Base-by-base conservation (phyloP, 83 land plant genomes). In the Picea mariana region DNA sequence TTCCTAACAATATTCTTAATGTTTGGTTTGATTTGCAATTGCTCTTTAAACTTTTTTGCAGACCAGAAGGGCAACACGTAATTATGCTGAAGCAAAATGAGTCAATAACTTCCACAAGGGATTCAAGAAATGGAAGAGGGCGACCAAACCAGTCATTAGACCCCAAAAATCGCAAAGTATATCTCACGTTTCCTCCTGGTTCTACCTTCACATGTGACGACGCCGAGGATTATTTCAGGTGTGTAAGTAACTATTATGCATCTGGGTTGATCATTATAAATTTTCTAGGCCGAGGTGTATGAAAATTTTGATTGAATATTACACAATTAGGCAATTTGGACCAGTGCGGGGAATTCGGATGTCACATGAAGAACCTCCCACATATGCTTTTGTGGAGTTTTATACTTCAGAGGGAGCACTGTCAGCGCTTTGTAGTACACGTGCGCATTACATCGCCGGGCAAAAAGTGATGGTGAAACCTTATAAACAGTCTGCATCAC, bases 391-490 rank as follows among this genome's bases (percentile, higher is more conserved):
- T 73, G 77, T 73, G 27, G 77, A 73, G 8, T 73, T 73, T 24
- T 73, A 73, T 42, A 44, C 59, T n/a, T n/a, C 55, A 6, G 77
- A 73, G 44, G 77, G 77, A 47, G 77, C 77, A 47, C 47, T 73
- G 59, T 47, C 77, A 13, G 77, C 77, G 8, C 77, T 73, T n/a
- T n/a, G n/a, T n/a, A n/a, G n/a, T n/a, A 73, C 77, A n/a, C 44
- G 9, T 12, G 77, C 77, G n/a, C 58, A 73, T 47, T 73, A 47
- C 47, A 73, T 73, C 26, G 6, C 9, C 0, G 58, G 77, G 0
- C 77, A 73, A 24, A 73, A 73, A 73, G 77, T 73, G 26, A 73
- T 73, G 77, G 77, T 73, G 77, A 73, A 73, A 55, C 77, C 77
- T 44, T 73, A 73, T 15, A 73, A 47, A n/a, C 77, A 73, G 21